Conservation (phyloP, 140 eudicot species). For the Cichorium intybus region DNA sequence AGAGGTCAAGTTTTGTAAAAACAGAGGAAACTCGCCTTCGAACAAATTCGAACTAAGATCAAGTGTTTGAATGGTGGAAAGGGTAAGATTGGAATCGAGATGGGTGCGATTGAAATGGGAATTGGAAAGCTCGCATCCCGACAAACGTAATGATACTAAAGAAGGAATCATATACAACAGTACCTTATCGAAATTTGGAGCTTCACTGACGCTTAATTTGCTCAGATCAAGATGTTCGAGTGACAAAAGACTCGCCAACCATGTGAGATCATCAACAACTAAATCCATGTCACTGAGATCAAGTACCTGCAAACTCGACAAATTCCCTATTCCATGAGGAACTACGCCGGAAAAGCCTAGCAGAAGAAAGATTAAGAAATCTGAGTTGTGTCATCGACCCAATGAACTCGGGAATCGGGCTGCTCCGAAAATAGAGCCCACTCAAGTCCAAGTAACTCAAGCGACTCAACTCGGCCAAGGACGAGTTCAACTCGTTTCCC, state of each 20-base stretch:
- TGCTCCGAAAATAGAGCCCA: conserved; percentile 18
- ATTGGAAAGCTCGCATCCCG: conserved; percentile 29
- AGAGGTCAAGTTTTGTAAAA: conserved; percentile 38
- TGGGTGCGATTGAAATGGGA: conserved; percentile 24
- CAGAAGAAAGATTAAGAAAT: conserved; percentile 22
- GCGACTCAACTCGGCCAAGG: conserved; percentile 26
- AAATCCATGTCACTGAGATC: conserved; percentile 24
- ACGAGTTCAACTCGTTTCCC: conserved; percentile 11
- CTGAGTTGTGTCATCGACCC: conserved; percentile 29
- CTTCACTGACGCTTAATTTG: conserved; percentile 8
- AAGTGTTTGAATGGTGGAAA: conserved; percentile 29
- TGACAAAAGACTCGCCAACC: conserved; percentile 32
- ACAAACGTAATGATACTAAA: conserved; percentile 28
- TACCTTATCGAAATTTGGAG: conserved; percentile 22
- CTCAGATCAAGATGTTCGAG: conserved; percentile 36
- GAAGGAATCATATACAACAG: conserved; percentile 31
- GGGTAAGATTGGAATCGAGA: conserved; percentile 28
- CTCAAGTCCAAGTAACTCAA: conserved; percentile 39
- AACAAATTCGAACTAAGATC: conserved; percentile 33
- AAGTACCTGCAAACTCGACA: conserved; percentile 25
- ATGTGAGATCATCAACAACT: conserved; percentile 25
- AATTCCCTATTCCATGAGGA: conserved; percentile 33
- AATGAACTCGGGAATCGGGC: conserved; percentile 27
- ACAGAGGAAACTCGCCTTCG: conserved; percentile 24
- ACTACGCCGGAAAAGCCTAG: conserved; percentile 19